phyloP scores from a whole-genome alignment of 805 yeast species.

The Lipomyces orientalis region DNA sequence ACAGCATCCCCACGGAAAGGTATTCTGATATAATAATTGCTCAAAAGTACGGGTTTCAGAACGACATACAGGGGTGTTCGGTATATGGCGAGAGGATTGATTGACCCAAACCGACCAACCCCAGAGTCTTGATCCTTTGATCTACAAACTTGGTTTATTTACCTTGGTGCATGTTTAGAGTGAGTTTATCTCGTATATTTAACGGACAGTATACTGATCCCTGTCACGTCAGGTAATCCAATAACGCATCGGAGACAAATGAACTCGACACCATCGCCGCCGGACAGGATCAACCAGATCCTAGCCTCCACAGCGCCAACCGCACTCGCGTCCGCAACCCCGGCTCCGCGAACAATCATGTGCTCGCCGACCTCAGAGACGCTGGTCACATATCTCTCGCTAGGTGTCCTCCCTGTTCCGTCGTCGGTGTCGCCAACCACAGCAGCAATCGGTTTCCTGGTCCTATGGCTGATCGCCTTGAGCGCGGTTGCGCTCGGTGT shows the following conservation, averaged over 20 bases:
- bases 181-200: neutral
- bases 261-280: neutral
- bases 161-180: neutral
- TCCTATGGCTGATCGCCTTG: conserved; percentile 10
- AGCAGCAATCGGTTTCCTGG: neutral
- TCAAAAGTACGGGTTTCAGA: no score
- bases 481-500: neutral
- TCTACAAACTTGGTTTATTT: neutral
- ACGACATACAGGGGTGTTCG: neutral
- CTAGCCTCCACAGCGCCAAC: neutral
- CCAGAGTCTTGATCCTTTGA: neutral
- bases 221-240: neutral
- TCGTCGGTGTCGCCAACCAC: neutral
- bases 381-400: conserved; percentile 2
- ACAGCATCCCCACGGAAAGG: no score
- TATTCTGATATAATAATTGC: no score
- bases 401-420: neutral
- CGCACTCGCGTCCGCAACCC: neutral
- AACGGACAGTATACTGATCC: no score
- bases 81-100: neutral
- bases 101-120: no score
- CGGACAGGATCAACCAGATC: neutral
- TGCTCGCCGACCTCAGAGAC: neutral
- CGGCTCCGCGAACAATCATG: neutral
- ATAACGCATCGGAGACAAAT: neutral